phyloP scores from a whole-genome alignment of 306 rosid genomes.

The Acmispon strigosus region DNA sequence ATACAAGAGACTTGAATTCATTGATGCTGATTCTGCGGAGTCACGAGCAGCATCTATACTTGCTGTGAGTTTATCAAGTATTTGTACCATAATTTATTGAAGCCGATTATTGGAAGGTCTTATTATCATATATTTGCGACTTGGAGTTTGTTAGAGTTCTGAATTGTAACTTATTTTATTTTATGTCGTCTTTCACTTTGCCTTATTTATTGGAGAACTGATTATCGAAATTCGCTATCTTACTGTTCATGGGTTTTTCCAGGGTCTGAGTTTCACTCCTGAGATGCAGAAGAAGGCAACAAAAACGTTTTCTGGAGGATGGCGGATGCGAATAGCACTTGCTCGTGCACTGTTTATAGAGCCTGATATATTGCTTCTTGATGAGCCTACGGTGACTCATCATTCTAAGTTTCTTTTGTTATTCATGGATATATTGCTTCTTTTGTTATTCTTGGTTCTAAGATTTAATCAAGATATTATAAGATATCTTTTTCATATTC shows the following conservation, averaged over 20 bases:
- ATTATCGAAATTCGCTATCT: slow-evolving; percentile 5
- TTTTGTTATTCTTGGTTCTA: slow-evolving; percentile 11
- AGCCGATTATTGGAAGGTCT: background rate
- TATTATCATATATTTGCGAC: background rate
- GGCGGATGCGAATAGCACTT: slow-evolving; percentile 99
- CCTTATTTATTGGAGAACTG: background rate
- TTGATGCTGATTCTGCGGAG: slow-evolving; percentile 93
- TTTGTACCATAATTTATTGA: slow-evolving; percentile 12
- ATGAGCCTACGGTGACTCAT: slow-evolving; percentile 83
- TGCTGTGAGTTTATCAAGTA: slow-evolving; percentile 59
- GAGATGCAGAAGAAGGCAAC: slow-evolving; percentile 92
- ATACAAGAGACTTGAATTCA: slow-evolving; percentile 86
- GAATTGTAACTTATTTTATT: background rate
- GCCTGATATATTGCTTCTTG: slow-evolving; percentile 91
- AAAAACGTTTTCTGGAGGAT: slow-evolving; percentile 95
- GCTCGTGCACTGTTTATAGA: slow-evolving; percentile 95
- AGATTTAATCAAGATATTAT: too few relatives aligned
- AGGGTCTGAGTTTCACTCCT: slow-evolving; percentile 93
- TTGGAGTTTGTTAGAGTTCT: background rate
- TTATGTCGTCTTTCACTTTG: background rate
- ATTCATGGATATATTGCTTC: slow-evolving; percentile 63
- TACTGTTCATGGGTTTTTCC: slow-evolving; percentile 21
- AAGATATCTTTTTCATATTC: background rate
- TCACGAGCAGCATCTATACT: slow-evolving; percentile 95
- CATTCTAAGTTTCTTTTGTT: background rate